Conservation (phyloP, 108 stramenopile species). For the Bacterosira constricta region DNA sequence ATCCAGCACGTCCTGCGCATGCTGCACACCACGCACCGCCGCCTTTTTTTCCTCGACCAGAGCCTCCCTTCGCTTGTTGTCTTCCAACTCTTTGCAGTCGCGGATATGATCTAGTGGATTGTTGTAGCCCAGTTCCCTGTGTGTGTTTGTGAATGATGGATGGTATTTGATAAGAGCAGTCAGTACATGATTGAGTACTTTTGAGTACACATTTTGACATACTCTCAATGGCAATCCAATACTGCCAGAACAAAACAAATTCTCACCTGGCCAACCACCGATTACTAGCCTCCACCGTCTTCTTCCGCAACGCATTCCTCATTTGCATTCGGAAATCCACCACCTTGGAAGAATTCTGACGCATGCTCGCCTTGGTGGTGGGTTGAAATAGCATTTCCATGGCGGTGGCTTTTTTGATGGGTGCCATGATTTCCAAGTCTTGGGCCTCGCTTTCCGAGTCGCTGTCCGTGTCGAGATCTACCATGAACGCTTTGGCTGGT, state of each 20-base stretch:
- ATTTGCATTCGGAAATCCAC: conserved; percentile 50
- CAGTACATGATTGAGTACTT: no score
- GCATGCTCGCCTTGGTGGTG: not conserved
- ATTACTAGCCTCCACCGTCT: conserved; percentile 73
- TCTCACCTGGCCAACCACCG: conserved; percentile 77
- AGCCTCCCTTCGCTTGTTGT: conserved; percentile 63
- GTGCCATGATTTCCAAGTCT: conserved; percentile 43
- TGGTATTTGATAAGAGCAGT: no score
- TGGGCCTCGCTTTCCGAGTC: conserved; percentile 30
- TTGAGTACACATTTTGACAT: no score
- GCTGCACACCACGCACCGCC: not conserved
- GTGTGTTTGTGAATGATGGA: no score
- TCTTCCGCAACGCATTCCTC: conserved; percentile 53
- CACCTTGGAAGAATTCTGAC: not conserved
- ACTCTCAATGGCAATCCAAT: no score
- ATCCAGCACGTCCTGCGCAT: no score
- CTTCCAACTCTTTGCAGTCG: conserved; percentile 70
- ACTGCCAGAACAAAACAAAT: no score
- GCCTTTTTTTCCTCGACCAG: conserved; percentile 62
- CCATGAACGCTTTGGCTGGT: no score
- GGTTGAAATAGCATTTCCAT: not conserved
- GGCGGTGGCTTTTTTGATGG: not conserved
- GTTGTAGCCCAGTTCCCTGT: conserved; percentile 85
- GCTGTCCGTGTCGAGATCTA: no score
- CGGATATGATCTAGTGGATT: conserved; percentile 80